A percentile compares a stretch with the other conserved stretches of the same genome.
Conservation (phyloP, 768 basidiomycete genomes). For the Tylopilus sp. region DNA sequence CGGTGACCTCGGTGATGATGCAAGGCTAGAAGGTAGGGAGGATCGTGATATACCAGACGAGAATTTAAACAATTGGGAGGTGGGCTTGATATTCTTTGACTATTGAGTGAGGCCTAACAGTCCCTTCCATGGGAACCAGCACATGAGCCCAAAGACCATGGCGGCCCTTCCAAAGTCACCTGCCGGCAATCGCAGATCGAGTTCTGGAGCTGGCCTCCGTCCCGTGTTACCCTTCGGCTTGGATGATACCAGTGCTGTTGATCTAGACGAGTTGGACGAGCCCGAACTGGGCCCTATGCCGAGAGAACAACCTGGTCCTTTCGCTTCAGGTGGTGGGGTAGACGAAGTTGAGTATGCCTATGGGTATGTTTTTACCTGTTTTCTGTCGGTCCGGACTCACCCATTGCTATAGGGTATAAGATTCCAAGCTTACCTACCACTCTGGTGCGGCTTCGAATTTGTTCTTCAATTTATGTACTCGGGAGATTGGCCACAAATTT, state of each 20-base stretch:
- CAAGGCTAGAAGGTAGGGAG: slow-evolving; percentile 61
- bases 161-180: slow-evolving; percentile 91
- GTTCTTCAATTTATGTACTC: too few species aligned
- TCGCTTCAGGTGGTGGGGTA: slow-evolving; percentile 76
- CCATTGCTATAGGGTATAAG: slow-evolving; percentile 20
- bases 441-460: background rate
- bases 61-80: slow-evolving; percentile 96
- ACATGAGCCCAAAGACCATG: slow-evolving; percentile 96
- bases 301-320: slow-evolving; percentile 68
- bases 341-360: slow-evolving; percentile 91
- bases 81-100: slow-evolving; percentile 34
- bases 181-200: slow-evolving; percentile 74
- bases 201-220: slow-evolving; percentile 79
- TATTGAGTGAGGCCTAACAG: background rate
- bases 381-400: slow-evolving; percentile 7
- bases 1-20: slow-evolving; percentile 81
- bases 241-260: slow-evolving; percentile 72
- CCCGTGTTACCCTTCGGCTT: slow-evolving; percentile 78
- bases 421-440: background rate
- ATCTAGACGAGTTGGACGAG: slow-evolving; percentile 69
- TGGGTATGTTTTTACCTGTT: slow-evolving; percentile 54
- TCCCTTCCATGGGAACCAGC: slow-evolving; percentile 42
- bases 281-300: slow-evolving; percentile 73
- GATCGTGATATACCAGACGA: slow-evolving; percentile 66
- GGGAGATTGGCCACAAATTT: too few species aligned